Conservation (phyloP, 1,284 basidiomycete species). For the Puccinia sorghi region DNA sequence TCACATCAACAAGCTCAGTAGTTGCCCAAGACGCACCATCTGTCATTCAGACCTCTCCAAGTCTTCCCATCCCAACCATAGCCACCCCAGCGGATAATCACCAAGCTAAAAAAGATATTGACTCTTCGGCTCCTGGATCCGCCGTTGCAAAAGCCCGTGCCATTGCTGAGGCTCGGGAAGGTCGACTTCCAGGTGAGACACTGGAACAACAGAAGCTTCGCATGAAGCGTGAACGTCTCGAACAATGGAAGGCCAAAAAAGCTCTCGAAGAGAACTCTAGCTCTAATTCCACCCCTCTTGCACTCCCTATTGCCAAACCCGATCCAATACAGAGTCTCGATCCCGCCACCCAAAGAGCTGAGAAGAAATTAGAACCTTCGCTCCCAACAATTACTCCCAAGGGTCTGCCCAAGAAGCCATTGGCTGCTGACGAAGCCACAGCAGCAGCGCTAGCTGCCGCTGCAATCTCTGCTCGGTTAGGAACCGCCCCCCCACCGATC, state of each 20-base stretch:
- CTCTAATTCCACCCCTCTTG: constrained; percentile 18
- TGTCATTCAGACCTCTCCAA: too few species aligned
- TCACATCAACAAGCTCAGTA: background rate
- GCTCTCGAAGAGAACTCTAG: constrained; percentile 35
- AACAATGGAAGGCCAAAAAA: constrained; percentile 50
- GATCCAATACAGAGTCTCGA: background rate
- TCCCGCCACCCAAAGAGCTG: background rate
- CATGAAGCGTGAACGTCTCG: constrained; percentile 50
- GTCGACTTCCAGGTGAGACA: constrained; percentile 49
- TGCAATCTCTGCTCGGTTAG: constrained; percentile 47
- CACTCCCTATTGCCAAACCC: constrained; percentile 12
- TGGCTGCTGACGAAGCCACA: constrained; percentile 48
- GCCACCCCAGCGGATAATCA: background rate
- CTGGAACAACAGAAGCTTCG: constrained; percentile 49
- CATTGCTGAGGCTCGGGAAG: constrained; percentile 47
- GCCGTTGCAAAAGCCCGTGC: constrained; percentile 42
- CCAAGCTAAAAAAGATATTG: constrained; percentile 1
- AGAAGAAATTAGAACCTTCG: background rate
- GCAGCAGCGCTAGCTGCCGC: constrained; percentile 46
- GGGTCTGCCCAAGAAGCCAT: constrained; percentile 46
- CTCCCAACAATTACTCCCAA: background rate
- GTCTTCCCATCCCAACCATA: background rate
- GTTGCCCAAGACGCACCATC: background rate
- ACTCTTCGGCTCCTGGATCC: constrained; percentile 36
- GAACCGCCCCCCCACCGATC: constrained; percentile 37